phyloP scores from a whole-genome alignment of 192 early-diverging fungal genomes.

The Rhizophlyctis rosea region DNA sequence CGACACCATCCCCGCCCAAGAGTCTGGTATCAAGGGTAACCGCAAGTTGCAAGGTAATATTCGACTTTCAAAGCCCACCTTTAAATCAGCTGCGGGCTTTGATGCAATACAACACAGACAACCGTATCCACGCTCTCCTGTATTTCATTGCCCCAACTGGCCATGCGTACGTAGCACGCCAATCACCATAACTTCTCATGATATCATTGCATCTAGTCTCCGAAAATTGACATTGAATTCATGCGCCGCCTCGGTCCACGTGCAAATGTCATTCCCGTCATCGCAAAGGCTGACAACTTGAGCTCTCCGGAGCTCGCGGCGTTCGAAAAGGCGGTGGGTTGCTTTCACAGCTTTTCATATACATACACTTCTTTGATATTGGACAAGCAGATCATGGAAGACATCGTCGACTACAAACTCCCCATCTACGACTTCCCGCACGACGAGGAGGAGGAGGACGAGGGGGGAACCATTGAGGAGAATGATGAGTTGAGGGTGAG shows the following conservation, averaged over 20 bases:
- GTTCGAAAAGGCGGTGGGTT: slow-evolving; percentile 82
- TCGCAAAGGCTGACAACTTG: slow-evolving; percentile 92
- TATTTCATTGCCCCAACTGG: slow-evolving; percentile 99
- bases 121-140: slow-evolving; percentile 90
- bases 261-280: slow-evolving; percentile 94
- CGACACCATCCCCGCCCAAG: slow-evolving; percentile 88
- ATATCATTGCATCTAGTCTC: too few species aligned
- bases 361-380: too few species aligned
- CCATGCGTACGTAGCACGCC: slow-evolving; percentile 71
- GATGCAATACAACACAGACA: too few species aligned
- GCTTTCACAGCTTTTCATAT: slow-evolving; percentile 88
- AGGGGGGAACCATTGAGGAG: slow-evolving; percentile 94
- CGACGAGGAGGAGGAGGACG: slow-evolving; percentile 91
- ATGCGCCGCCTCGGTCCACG: slow-evolving; percentile 88
- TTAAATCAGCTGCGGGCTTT: too few species aligned
- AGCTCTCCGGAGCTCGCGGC: slow-evolving; percentile 83
- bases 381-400: too few species aligned
- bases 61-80: too few species aligned
- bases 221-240: slow-evolving; percentile 83
- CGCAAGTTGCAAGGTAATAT: slow-evolving; percentile 80
- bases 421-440: slow-evolving; percentile 95
- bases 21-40: slow-evolving; percentile 62
- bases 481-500: slow-evolving; percentile 88
- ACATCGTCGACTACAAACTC: slow-evolving; percentile 87
- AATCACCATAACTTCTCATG: too few species aligned